phyloP scores from a whole-genome alignment of 768 basidiomycete species.

The Pleurotus pulmonarius region DNA sequence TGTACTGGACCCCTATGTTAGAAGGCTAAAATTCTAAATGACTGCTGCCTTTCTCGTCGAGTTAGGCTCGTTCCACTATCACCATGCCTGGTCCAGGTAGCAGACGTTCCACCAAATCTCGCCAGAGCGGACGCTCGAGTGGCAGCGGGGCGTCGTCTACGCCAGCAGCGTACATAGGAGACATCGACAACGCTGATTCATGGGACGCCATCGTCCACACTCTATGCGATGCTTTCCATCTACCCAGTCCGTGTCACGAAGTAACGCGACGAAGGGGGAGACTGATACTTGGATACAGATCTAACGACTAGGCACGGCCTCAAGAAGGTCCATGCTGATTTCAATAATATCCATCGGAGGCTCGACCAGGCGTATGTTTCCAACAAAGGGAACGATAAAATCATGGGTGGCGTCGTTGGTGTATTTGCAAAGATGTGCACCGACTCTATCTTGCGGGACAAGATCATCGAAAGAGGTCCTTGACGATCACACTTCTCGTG shows the following conservation, averaged over 20 bases:
- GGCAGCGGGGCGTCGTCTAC: background rate
- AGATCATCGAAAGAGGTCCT: slow-evolving; percentile 53
- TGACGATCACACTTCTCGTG: no score
- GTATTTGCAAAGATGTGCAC: slow-evolving; percentile 64
- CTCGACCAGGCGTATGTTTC: slow-evolving; percentile 47
- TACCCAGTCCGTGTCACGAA: slow-evolving; percentile 45
- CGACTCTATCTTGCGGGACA: slow-evolving; percentile 57
- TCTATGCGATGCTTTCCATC: slow-evolving; percentile 45
- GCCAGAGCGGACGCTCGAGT: background rate
- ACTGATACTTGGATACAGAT: slow-evolving; percentile 31
- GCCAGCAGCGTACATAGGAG: slow-evolving; percentile 30
- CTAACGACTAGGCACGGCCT: slow-evolving; percentile 52
- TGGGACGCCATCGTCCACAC: slow-evolving; percentile 46
- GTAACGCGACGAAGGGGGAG: background rate
- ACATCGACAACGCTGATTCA: slow-evolving; percentile 43
- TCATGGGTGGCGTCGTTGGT: slow-evolving; percentile 54
- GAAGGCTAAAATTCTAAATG: background rate
- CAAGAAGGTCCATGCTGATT: slow-evolving; percentile 59
- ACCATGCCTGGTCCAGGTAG: slow-evolving; percentile 26
- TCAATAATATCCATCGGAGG: slow-evolving; percentile 45
- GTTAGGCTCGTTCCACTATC: background rate
- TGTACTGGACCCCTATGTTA: background rate
- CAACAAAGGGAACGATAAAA: slow-evolving; percentile 38
- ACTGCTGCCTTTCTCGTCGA: background rate
- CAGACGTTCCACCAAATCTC: slow-evolving; percentile 17